Conservation (phyloP, 2,329 filamentous ascomycete species). For the Keithomyces neogunnii region DNA sequence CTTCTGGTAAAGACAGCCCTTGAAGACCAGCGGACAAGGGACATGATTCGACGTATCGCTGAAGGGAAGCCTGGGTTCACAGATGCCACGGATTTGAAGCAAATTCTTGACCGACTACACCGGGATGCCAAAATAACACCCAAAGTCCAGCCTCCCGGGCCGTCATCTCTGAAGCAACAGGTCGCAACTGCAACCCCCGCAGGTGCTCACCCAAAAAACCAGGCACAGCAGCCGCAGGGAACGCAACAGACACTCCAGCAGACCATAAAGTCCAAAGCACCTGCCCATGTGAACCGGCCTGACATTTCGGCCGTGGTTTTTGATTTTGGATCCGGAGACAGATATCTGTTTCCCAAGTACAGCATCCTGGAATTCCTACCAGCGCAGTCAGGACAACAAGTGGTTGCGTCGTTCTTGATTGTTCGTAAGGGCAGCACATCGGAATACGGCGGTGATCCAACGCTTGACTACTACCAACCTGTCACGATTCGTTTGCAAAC, state of each 20-base stretch:
- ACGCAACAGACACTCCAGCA: constrained; percentile 33
- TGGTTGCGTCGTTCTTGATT: constrained; percentile 69
- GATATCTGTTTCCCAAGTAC: constrained; percentile 71
- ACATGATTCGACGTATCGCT: constrained; percentile 46
- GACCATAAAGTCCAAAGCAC: constrained; percentile 52
- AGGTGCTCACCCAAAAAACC: constrained; percentile 21
- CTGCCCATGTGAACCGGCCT: constrained; percentile 42
- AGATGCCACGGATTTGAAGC: constrained; percentile 47
- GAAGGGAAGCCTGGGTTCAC: constrained; percentile 40
- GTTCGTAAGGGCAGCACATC: constrained; percentile 63
- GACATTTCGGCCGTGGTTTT: constrained; percentile 61
- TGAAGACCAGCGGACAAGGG: constrained; percentile 39
- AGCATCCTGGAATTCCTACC: constrained; percentile 63
- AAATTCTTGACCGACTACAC: constrained; percentile 39
- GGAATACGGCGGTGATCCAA: constrained; percentile 54
- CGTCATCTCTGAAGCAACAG: constrained; percentile 19
- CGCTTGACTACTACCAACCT: constrained; percentile 68
- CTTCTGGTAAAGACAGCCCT: constrained; percentile 48
- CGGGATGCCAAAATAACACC: constrained; percentile 30
- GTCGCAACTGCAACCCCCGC: constrained; percentile 19
- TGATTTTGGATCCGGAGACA: constrained; percentile 65
- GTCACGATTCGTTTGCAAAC: constrained; percentile 55
- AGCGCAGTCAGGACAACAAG: constrained; percentile 42
- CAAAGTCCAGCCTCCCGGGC: constrained; percentile 17
- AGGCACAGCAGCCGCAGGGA: constrained; percentile 20